Evolutionary conservation across 2,329 filamentous ascomycete genomes (phyloP).

Genomic region (Paracorniculantispora psalliotae): DNA sequence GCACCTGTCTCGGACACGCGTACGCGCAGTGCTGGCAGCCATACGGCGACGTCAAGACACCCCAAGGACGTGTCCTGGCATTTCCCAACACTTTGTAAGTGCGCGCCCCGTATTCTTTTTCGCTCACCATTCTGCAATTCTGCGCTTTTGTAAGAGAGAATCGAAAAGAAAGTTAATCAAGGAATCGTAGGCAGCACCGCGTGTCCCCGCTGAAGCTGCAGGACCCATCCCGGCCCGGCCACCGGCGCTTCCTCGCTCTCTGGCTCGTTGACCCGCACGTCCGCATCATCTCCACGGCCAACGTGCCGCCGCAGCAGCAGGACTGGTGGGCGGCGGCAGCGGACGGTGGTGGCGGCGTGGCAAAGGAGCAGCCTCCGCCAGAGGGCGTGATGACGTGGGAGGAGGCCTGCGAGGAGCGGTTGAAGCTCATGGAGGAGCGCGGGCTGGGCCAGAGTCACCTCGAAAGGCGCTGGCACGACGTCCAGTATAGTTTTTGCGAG

Average conservation of each 20-base stretch:
- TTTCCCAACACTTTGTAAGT: conserved; percentile 23
- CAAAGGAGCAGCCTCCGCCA: not conserved
- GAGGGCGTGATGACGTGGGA: conserved; percentile 9
- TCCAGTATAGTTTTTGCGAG: conserved; percentile 8
- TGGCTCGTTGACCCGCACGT: conserved; percentile 47
- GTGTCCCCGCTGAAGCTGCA: conserved; percentile 41
- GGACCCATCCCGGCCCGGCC: conserved; percentile 43
- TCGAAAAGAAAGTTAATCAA: not conserved
- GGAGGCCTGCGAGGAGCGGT: conserved; percentile 11
- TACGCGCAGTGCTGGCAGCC: conserved; percentile 15
- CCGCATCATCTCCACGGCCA: conserved; percentile 25
- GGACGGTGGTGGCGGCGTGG: not conserved
- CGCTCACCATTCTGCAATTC: not conserved
- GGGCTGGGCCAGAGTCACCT: not conserved
- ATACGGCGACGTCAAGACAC: conserved; percentile 21
- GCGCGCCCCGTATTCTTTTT: not conserved
- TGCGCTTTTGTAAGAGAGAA: not conserved
- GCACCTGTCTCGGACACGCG: conserved; percentile 7
- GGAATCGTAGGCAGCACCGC: conserved; percentile 33
- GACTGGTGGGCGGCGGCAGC: conserved; percentile 23
- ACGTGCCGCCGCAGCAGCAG: conserved; percentile 29
- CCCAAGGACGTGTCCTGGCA: conserved; percentile 20
- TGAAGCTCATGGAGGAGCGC: conserved; percentile 13
- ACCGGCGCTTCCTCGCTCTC: conserved; percentile 47
- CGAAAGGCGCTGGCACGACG: not conserved